Percentiles rank a stretch among this genome's conserved stretches.
Conservation (phyloP, 768 basidiomycete genomes). For the Boletellus sp. region DNA sequence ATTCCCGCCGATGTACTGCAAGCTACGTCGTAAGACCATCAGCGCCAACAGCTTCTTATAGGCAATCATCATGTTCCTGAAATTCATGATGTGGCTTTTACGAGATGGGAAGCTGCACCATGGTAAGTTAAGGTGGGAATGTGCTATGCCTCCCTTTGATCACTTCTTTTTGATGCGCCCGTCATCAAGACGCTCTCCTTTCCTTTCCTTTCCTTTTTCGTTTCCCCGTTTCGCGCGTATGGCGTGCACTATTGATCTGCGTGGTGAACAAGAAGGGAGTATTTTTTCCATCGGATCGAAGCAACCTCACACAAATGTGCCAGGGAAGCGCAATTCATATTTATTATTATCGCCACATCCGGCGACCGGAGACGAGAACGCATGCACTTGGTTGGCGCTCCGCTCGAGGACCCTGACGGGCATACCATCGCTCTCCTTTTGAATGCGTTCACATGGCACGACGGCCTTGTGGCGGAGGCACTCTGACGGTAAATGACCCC, state of each 20-base stretch:
- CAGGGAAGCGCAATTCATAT: constrained; percentile 6
- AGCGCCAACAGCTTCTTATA: not conserved
- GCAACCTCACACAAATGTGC: not conserved
- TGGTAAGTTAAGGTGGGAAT: constrained; percentile 4
- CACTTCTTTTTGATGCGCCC: not conserved
- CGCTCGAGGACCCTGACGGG: constrained; percentile 13
- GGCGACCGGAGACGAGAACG: not conserved
- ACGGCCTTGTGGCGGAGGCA: constrained; percentile 13
- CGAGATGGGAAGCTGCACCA: constrained; percentile 7
- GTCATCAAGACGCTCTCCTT: not conserved
- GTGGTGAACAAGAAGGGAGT: not conserved
- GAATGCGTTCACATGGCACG: constrained; percentile 8
- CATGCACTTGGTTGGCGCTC: not conserved
- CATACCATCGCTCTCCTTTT: not conserved
- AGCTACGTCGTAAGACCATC: not conserved
- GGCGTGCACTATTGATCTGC: constrained; percentile 6
- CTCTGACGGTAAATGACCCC: constrained; percentile 2
- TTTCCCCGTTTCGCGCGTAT: not conserved
- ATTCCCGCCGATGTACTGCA: not conserved
- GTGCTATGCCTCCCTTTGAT: constrained; percentile 1
- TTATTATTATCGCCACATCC: not conserved
- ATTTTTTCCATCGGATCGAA: constrained; percentile 1
- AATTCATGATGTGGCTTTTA: constrained; percentile 1
- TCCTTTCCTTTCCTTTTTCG: not conserved
- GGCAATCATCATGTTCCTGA: constrained; percentile 2